Evolutionary conservation across 495 filamentous ascomycete genomes (phyloP).

Genomic region (Aeminium ludgeri): DNA sequence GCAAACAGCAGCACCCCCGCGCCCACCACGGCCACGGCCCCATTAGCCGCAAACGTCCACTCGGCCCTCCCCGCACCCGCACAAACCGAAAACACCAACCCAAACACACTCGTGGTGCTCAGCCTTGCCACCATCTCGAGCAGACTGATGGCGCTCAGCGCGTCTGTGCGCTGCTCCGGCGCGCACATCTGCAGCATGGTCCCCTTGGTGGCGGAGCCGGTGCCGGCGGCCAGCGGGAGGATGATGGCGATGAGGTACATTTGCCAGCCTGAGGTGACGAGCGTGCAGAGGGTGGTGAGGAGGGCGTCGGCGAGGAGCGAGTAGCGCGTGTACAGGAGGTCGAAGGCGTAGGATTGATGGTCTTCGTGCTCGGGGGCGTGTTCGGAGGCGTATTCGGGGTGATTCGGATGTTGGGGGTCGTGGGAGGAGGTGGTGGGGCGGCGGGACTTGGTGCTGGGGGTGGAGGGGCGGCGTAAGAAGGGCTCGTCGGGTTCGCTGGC

Average conservation of each 20-base stretch:
- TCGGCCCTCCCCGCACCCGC: slow-evolving; percentile 31
- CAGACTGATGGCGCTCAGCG: slow-evolving; percentile 38
- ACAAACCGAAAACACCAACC: slow-evolving; percentile 35
- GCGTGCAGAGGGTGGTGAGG: slow-evolving; percentile 34
- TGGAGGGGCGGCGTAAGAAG: neutral
- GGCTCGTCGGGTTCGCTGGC: slow-evolving; percentile 27
- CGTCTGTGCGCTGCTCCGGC: slow-evolving; percentile 31
- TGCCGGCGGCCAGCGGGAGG: slow-evolving; percentile 37
- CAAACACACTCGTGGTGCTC: slow-evolving; percentile 35
- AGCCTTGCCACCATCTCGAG: slow-evolving; percentile 38
- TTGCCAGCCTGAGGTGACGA: slow-evolving; percentile 36
- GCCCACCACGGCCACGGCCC: slow-evolving; percentile 33
- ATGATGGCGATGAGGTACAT: slow-evolving; percentile 34
- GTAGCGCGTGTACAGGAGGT: slow-evolving; percentile 36
- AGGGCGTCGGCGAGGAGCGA: slow-evolving; percentile 35
- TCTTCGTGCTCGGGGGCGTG: slow-evolving; percentile 17
- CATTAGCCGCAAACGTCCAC: slow-evolving; percentile 38
- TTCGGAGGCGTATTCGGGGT: no score
- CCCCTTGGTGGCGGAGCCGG: slow-evolving; percentile 39
- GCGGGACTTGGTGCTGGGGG: neutral
- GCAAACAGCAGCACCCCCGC: slow-evolving; percentile 31
- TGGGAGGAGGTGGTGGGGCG: neutral
- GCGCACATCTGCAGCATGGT: slow-evolving; percentile 40
- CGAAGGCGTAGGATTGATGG: slow-evolving; percentile 31
- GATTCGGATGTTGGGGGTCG: no score